Conservation (phyloP, 441 rosid genomes). For the Erysimum cheiri region DNA sequence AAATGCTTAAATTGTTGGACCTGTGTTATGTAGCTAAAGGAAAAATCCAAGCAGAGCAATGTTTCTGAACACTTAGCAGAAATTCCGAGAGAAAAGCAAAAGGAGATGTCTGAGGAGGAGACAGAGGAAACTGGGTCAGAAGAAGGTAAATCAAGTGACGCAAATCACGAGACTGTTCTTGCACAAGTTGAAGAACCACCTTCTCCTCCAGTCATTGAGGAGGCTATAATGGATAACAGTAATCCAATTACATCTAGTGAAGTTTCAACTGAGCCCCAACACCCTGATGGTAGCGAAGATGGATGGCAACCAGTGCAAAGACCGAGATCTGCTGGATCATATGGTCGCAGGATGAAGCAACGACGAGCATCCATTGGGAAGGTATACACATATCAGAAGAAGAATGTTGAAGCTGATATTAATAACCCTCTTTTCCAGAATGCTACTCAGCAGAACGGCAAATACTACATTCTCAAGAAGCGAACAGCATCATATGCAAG, state of each 20-base stretch:
- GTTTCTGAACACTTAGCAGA: slow-evolving; percentile 49
- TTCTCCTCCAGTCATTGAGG: slow-evolving; percentile 53
- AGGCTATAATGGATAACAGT: slow-evolving; percentile 43
- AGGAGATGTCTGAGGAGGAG: slow-evolving; percentile 73
- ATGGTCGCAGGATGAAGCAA: slow-evolving; percentile 83
- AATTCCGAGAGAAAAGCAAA: slow-evolving; percentile 48
- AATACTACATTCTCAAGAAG: slow-evolving; percentile 75
- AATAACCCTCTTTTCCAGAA: slow-evolving; percentile 62
- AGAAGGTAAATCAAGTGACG: slow-evolving; percentile 44
- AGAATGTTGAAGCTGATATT: slow-evolving; percentile 60
- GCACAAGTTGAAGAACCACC: slow-evolving; percentile 43
- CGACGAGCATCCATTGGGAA: slow-evolving; percentile 83
- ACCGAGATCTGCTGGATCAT: slow-evolving; percentile 80
- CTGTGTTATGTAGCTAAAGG: slow-evolving; percentile 56
- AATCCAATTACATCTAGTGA: slow-evolving; percentile 48
- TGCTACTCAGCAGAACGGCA: slow-evolving; percentile 66
- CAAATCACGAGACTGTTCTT: slow-evolving; percentile 49
- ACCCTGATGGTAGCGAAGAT: slow-evolving; percentile 62
- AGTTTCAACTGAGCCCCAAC: slow-evolving; percentile 52
- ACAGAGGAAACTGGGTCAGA: slow-evolving; percentile 46
- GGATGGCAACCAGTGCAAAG: slow-evolving; percentile 99
- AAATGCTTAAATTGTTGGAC: slow-evolving; percentile 23
- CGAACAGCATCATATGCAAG: slow-evolving; percentile 71
- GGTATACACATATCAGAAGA: slow-evolving; percentile 77
- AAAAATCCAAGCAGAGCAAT: slow-evolving; percentile 48